Evolutionary conservation across 192 early-diverging fungal species (phyloP), one percentile per base, ranked within the genome.

Genomic region (Backusella sp.): DNA sequence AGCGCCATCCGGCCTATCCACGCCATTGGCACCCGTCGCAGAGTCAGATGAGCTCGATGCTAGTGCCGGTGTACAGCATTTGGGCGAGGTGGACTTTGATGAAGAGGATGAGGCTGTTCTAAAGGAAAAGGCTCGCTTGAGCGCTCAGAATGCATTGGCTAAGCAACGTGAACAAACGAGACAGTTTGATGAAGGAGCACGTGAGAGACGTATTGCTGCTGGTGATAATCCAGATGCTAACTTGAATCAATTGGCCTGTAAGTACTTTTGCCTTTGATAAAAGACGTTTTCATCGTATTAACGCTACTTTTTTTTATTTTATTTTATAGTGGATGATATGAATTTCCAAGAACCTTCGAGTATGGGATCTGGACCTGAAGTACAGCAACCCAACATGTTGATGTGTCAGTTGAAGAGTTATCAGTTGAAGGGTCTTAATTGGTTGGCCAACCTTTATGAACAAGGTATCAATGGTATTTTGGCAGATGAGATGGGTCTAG

Each of bases 401-500:
- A 94, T 93, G 85, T 95, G 94, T 78, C 87, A 93, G 77, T 86
- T 95, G 2, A 94, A 95, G 74, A 88, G 89, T 66, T 94, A 94
- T 82, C 92, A 94, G 69, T 84, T 95, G 56, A 94, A 94, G 81
- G 94, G 94, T 32, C 83, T 96, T 28, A 94, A 91, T 76, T 96
- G 94, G 94, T 83, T 96, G 21, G 93, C 89, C 7, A 92, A 94
- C 79, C 82, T 96, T 65, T 96, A 95, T 77, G 94, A 96, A 78
- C 92, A 93, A 73, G 94, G 94, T 56, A 95, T 96, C 84, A 96
- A 96, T 82, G 94, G 94, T 77, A 96, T 96, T 74, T 80, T 96
- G 62, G 94, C 94, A 3, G 94, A 96, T 76, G 93, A 94, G 79
- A 96, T 95, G 94, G 87, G 86, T 76, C 75, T 83, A 23, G 82